Evolutionary conservation across 148 eudicot species (phyloP).

Genomic region (Chenopodium formosanum): DNA sequence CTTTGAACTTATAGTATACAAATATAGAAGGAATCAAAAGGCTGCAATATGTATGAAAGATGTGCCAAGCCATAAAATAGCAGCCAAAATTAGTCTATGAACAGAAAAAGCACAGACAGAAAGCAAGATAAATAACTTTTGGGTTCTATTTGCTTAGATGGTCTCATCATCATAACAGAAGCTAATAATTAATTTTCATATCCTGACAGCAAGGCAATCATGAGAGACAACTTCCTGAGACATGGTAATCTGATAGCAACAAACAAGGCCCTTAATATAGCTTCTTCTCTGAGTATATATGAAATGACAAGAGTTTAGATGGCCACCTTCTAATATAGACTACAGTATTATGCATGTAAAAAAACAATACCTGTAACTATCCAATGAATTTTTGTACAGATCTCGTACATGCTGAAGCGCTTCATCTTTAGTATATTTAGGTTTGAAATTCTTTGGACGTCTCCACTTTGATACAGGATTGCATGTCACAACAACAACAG

Average conservation of each 20-base stretch:
- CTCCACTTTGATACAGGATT: slow-evolving; percentile 85
- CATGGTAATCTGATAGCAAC: neutral
- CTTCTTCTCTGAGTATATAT: neutral
- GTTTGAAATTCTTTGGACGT: slow-evolving; percentile 67
- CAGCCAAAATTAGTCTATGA: neutral
- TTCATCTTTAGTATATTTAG: slow-evolving; percentile 78
- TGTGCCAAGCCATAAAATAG: neutral
- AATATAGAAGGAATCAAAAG: neutral
- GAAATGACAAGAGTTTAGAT: neutral
- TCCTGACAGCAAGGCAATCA: neutral
- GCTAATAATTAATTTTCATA: neutral
- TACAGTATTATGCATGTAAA: neutral
- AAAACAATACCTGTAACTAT: slow-evolving; percentile 59
- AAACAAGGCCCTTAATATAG: neutral
- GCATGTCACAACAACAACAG: slow-evolving; percentile 92
- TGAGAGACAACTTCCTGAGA: neutral
- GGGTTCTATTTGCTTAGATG: neutral
- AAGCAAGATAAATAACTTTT: neutral
- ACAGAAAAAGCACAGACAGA: neutral
- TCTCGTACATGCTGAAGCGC: slow-evolving; percentile 80
- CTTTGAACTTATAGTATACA: neutral
- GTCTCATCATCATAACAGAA: neutral
- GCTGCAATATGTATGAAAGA: neutral
- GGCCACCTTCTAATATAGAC: neutral
- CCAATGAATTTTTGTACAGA: slow-evolving; percentile 61